Conservation (phyloP, 441 rosid genomes). For the Adansonia madagascariensis region DNA sequence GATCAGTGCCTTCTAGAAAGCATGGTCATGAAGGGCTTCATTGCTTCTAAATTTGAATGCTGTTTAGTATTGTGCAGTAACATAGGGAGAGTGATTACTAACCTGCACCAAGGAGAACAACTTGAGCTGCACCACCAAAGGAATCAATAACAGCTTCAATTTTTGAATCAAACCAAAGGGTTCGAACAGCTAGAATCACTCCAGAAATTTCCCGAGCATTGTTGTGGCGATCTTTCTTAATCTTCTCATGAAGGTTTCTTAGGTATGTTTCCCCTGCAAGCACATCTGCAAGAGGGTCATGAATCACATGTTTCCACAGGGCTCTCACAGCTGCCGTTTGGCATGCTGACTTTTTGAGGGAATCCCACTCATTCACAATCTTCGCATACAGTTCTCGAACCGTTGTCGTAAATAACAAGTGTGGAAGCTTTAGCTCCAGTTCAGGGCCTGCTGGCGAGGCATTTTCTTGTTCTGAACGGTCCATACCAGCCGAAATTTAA, state of each 20-base stretch:
- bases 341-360: constrained; percentile 67
- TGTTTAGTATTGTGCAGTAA: not conserved
- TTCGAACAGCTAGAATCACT: constrained; percentile 82
- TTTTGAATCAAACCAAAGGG: constrained; percentile 87
- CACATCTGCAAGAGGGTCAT: constrained; percentile 76
- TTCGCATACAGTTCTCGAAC: constrained; percentile 64
- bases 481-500: constrained; percentile 28
- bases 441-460: constrained; percentile 46
- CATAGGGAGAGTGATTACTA: constrained; percentile 27
- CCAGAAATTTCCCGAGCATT: constrained; percentile 83
- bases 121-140: constrained; percentile 58
- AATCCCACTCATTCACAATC: constrained; percentile 72
- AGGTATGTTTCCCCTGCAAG: constrained; percentile 82
- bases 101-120: constrained; percentile 97
- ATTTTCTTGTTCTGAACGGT: constrained; percentile 54
- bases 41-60: not conserved
- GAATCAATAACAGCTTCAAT: constrained; percentile 73
- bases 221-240: constrained; percentile 58
- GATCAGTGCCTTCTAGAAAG: constrained; percentile 1
- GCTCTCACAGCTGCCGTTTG: constrained; percentile 94
- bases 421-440: constrained; percentile 64
- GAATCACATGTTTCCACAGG: constrained; percentile 76
- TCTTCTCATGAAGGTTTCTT: constrained; percentile 71
- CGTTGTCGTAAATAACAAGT: constrained; percentile 40
- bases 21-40: not conserved